Evolutionary conservation across 768 basidiomycete species (phyloP), one percentile per base, ranked within the genome.

Genomic region (Trametes cinnabarina): DNA sequence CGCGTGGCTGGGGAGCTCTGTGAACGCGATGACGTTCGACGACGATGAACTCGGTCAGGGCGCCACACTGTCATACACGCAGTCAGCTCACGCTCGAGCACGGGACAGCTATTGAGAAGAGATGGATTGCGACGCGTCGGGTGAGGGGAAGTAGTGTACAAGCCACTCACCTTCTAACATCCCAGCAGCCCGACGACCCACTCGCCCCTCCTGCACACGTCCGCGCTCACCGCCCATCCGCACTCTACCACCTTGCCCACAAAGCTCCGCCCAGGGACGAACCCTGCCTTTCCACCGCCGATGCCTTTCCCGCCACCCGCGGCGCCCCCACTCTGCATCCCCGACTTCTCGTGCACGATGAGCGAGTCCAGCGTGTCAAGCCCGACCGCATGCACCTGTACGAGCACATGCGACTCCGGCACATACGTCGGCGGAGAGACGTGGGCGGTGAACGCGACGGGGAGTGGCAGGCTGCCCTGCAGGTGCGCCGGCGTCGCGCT

Each of bases 311-410:
- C 51, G 55, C 61, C 14, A 63, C 37, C 30, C 14, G 25, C 50
- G 4, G 50, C 65, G 6, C 62, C 58, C 12, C 60, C 64, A 34
- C 63, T 66, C 19, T 63, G 63, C 58, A 64, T 41, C 53, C 61
- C 66, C 7, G 65, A 64, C 54, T 67, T 71, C 35, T 83, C 80
- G 7, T 81, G 80, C 11, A 91, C 81, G 58, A 93, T 76, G 51
- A 82, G 77, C 6, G 77, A 79, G 73, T 96, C 94, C 6, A 87
- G 74, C 14, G 79, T 77, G 64, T 96, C 93, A 41, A 96, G 71
- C 2, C 85, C 92, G 1, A 93, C 91, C n/a, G 88, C 91, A 79
- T 89, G 92, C 3, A 97, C 89, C 68, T 94, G 92, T 6, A 97
- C 85, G 22, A 97, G 77, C 15, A 94, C 82, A 55, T 88, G 79